Evolutionary conservation across 805 yeast genomes (phyloP), one percentile per base, ranked within the genome.

Genomic region (Suhomyces sp.): DNA sequence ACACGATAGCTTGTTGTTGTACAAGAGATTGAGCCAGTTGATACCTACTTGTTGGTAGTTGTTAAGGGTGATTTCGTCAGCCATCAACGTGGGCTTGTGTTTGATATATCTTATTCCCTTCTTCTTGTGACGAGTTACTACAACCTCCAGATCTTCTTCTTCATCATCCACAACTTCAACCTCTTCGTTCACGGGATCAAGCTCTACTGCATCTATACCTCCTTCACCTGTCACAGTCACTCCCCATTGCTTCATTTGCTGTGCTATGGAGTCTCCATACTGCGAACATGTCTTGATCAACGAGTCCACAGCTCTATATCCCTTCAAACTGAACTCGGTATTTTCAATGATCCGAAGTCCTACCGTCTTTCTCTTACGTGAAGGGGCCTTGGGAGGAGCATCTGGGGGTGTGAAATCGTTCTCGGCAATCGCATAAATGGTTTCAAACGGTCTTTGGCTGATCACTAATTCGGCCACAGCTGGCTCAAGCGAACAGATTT

Each of bases 21-120:
- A 94, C 27, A 94, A 75, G 50, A 93, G 68, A 55, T 85, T 79
- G 50, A 94, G 75, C 99, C 99, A 94, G 66, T 94, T 94, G 48
- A 94, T 72, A 44, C 99, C 99, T n/a, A 92, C 96, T 60, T 91
- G 94, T 73, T 94, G 99, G 68, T 94, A 94, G 62, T 83, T 85
- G 62, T 93, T 94, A 60, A 94, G 75, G 39, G 80, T 81, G 15
- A 89, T 76, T 19, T 82, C 87, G 0, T 73, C 75, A 1, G 89
- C 73, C 55, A 94, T 68, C 39, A 86, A 68, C 13, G 69, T 65
- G 2, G 99, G 99, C 64, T 90, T 86, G 43, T 81, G 83, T 43
- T 77, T 81, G 67, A 90, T 82, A 64, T 83, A 88, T 3, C 55
- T 53, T 33, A 53, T 63, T 48, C 66, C 60, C 56, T 59, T 60